Percentiles rank a stretch among this genome's conserved stretches.
phyloP scores from a whole-genome alignment of 257 asterid species.

The Ajuga chamaepitys region DNA sequence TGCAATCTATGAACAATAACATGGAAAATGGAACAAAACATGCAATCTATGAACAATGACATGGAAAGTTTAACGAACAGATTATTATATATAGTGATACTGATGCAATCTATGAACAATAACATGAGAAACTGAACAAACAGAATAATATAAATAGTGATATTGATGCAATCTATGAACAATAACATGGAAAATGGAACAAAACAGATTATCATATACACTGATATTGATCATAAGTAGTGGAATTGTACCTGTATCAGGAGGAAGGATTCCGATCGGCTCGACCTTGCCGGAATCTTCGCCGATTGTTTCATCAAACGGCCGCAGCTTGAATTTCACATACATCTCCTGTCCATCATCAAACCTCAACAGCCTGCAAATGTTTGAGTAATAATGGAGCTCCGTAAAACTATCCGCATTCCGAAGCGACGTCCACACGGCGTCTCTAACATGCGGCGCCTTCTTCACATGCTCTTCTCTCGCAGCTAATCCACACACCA shows the following conservation, averaged over 20 bases:
- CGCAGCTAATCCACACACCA: constrained; percentile 71
- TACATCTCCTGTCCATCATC: constrained; percentile 71
- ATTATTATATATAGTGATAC: too few relatives aligned
- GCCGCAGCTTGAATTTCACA: constrained; percentile 73
- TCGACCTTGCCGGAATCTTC: constrained; percentile 72
- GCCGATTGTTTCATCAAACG: constrained; percentile 37
- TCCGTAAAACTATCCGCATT: constrained; percentile 47
- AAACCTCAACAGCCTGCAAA: constrained; percentile 71
- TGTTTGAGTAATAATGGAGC: constrained; percentile 76
- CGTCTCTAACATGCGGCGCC: constrained; percentile 65
- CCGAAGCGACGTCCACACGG: constrained; percentile 77
- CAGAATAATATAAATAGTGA: too few relatives aligned
- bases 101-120: too few relatives aligned
- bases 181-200: too few relatives aligned
- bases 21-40: too few relatives aligned
- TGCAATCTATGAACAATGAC: too few relatives aligned
- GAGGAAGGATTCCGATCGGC: constrained; percentile 78
- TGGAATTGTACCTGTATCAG: constrained; percentile 88
- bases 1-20: too few relatives aligned
- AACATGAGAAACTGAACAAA: too few relatives aligned
- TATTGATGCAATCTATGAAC: too few relatives aligned
- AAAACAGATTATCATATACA: too few relatives aligned
- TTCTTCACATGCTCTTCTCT: constrained; percentile 74
- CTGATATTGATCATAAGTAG: too few relatives aligned
- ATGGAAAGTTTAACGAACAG: too few relatives aligned